A percentile compares a stretch with the other conserved stretches of the same genome.
Evolutionary conservation across 1,139 yeast species (phyloP).

Genomic region (Saccharomycopsis hybrid): DNA sequence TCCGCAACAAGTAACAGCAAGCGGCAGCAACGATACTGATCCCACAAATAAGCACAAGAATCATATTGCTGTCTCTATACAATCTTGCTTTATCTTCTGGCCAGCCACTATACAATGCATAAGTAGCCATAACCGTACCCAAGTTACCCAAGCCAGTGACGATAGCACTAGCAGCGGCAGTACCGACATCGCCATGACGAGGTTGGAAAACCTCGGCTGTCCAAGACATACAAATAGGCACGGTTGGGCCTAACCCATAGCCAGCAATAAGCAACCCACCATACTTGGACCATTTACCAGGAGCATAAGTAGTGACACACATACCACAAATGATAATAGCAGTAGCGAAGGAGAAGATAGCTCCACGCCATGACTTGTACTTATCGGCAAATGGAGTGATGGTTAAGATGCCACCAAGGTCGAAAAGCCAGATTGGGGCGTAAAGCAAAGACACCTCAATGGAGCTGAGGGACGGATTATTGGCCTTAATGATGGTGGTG

Average conservation of each 20-base stretch:
- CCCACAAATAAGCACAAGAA: conserved; percentile 72
- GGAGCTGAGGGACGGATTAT: conserved; percentile 57
- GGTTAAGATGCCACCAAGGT: conserved; percentile 66
- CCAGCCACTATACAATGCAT: conserved; percentile 84
- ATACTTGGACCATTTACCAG: conserved; percentile 67
- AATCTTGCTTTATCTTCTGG: conserved; percentile 62
- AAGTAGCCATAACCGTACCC: conserved; percentile 80
- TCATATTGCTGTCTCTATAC: conserved; percentile 73
- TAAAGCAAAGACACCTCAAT: conserved; percentile 68
- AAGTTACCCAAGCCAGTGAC: conserved; percentile 83
- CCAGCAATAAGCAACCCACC: conserved; percentile 80
- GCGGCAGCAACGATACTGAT: conserved; percentile 51
- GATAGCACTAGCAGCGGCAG: conserved; percentile 76
- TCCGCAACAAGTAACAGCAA: conserved; percentile 15
- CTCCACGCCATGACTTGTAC: conserved; percentile 50
- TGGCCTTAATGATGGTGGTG: conserved; percentile 65
- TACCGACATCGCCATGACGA: conserved; percentile 76
- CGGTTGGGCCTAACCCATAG: conserved; percentile 85
- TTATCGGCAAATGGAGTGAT: conserved; percentile 78
- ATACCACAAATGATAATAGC: conserved; percentile 67
- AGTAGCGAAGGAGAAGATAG: conserved; percentile 56
- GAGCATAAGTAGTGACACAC: conserved; percentile 70
- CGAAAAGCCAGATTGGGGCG: conserved; percentile 90
- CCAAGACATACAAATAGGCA: conserved; percentile 86
- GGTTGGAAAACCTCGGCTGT: conserved; percentile 69